Percentiles rank a stretch among this genome's conserved stretches.
These are phyloP conservation scores for Pseudotsuga menziesii DNA, from an alignment of 75 land plant species.

Conservation along the genomic window DNA sequence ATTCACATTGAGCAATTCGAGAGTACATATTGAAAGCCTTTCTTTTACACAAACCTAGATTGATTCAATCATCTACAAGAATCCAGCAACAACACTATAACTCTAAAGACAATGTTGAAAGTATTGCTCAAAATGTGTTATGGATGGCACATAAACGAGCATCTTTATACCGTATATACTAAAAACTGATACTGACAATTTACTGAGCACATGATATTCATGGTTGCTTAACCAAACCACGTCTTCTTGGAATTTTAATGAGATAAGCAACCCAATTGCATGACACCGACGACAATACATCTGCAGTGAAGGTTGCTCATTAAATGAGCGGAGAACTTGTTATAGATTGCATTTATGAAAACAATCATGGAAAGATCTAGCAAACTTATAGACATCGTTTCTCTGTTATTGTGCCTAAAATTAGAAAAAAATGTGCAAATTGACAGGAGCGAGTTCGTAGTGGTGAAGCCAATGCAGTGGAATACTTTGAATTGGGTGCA, in stretches of 20 bases:
- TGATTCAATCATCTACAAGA: neutral
- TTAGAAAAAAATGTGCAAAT: neutral
- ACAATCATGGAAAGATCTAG: neutral
- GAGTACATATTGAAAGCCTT: too few relatives aligned
- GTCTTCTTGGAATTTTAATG: neutral
- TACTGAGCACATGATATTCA: neutral
- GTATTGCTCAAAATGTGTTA: neutral
- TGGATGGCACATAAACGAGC: neutral
- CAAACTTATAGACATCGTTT: neutral
- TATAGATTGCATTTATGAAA: neutral
- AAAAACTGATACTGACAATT: neutral
- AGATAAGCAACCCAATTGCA: neutral
- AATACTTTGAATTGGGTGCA: constrained; percentile 93
- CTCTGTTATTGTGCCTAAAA: neutral
- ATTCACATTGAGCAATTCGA: too few relatives aligned
- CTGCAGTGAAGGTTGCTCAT: neutral
- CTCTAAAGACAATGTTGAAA: neutral
- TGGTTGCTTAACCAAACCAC: neutral
- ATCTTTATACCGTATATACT: neutral
- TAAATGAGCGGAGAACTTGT: neutral
- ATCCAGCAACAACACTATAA: neutral
- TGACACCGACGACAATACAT: neutral
- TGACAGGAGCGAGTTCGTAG: constrained; percentile 94
- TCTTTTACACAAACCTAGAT: neutral
- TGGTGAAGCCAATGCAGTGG: constrained; percentile 88